A percentile compares a stretch with the other conserved stretches of the same genome.
These are phyloP conservation scores for Claviceps pazoutovae DNA, from an alignment of 2,329 filamentous ascomycete species.

Conservation along the genomic window DNA sequence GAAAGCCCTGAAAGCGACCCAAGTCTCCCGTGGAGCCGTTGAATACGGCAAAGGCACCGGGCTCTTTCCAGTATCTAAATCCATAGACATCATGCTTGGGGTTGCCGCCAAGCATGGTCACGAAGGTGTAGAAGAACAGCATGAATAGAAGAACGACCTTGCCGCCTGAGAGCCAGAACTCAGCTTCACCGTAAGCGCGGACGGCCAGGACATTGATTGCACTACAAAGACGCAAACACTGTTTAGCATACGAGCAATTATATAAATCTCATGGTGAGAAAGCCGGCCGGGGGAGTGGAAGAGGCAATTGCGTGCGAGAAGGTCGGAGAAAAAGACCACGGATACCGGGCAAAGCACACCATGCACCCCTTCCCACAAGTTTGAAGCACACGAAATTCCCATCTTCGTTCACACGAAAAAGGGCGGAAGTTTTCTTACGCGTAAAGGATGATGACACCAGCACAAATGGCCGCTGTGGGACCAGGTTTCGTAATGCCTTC, in stretches of 20 bases:
- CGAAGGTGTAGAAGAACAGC: constrained; percentile 61
- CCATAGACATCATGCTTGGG: constrained; percentile 54
- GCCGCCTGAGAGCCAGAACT: constrained; percentile 52
- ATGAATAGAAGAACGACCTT: constrained; percentile 55
- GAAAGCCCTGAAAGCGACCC: constrained; percentile 57
- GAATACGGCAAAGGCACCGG: constrained; percentile 32
- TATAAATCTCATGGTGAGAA: background rate
- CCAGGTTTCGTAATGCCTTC: constrained; percentile 41
- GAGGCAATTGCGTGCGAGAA: background rate
- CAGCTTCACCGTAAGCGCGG: constrained; percentile 53
- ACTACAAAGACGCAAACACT: constrained; percentile 16
- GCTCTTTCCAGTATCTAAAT: constrained; percentile 50
- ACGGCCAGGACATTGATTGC: constrained; percentile 52
- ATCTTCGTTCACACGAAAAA: background rate
- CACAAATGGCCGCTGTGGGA: constrained; percentile 51
- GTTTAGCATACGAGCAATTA: constrained; percentile 16
- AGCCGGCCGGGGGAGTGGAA: background rate
- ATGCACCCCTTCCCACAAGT: background rate
- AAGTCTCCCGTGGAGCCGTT: constrained; percentile 41
- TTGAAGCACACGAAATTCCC: background rate
- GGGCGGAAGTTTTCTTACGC: constrained; percentile 28
- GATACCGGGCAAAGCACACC: background rate
- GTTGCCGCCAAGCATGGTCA: constrained; percentile 68
- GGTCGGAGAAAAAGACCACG: background rate
- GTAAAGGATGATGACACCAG: constrained; percentile 40